Conservation (phyloP, 192 early-diverging fungal genomes). For the Coemansia sp. region DNA sequence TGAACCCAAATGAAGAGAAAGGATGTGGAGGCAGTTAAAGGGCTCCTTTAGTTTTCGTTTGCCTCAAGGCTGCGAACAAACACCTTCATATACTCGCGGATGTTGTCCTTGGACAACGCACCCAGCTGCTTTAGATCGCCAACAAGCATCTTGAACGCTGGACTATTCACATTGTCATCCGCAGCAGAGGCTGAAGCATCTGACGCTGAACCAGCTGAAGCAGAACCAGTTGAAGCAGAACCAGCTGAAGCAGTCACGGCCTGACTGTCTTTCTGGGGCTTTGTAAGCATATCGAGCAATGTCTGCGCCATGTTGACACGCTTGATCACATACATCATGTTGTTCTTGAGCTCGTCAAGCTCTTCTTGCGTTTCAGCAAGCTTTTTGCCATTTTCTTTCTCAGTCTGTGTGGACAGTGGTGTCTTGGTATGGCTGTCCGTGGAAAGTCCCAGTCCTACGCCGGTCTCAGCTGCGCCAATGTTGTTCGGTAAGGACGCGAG, state of each 20-base stretch:
- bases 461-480: not conserved
- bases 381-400: not conserved
- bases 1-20: not conserved
- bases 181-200: not conserved
- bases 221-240: not conserved
- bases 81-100: conserved; percentile 32
- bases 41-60: not conserved
- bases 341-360: conserved; percentile 36
- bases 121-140: conserved; percentile 35
- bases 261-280: not conserved
- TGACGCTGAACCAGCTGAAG: not conserved
- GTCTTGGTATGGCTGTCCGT: not conserved
- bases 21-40: not conserved
- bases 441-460: not conserved
- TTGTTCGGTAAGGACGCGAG: not conserved
- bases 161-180: not conserved
- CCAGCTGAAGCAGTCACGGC: not conserved
- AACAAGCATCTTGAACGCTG: conserved; percentile 20
- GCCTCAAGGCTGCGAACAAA: conserved; percentile 32
- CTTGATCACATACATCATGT: conserved; percentile 39
- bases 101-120: conserved; percentile 34
- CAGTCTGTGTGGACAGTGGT: not conserved
- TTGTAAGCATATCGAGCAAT: conserved; percentile 25
- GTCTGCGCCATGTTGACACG: conserved; percentile 38
- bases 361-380: conserved; percentile 7